These are phyloP conservation scores for Trifolium subterraneum DNA, from an alignment of 306 rosid species.

Conservation along the genomic window DNA sequence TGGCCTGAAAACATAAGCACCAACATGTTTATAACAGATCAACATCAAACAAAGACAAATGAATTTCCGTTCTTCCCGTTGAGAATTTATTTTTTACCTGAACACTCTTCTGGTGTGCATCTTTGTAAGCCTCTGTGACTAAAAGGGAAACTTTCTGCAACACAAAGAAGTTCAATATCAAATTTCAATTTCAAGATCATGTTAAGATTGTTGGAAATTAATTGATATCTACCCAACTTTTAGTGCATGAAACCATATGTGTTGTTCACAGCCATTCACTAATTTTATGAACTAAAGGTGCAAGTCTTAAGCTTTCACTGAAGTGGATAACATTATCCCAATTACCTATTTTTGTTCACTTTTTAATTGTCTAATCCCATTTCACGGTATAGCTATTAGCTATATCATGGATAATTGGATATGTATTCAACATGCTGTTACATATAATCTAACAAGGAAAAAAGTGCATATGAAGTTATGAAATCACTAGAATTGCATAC, in stretches of 20 bases:
- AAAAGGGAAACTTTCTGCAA: slow-evolving; percentile 78
- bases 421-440: neutral
- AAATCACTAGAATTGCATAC: slow-evolving; percentile 33
- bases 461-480: neutral
- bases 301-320: no score
- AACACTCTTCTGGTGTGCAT: slow-evolving; percentile 87
- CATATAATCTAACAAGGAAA: slow-evolving; percentile 9
- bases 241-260: neutral
- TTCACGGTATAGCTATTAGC: neutral
- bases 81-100: slow-evolving; percentile 49
- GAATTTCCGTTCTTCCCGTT: slow-evolving; percentile 22
- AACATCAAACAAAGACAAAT: slow-evolving; percentile 18
- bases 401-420: slow-evolving; percentile 7
- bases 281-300: no score
- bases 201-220: neutral
- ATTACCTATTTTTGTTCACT: slow-evolving; percentile 20
- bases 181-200: neutral
- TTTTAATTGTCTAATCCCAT: neutral
- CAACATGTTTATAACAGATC: slow-evolving; percentile 22
- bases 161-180: slow-evolving; percentile 13
- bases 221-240: slow-evolving; percentile 9
- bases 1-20: slow-evolving; percentile 52
- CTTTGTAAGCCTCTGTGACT: slow-evolving; percentile 83
- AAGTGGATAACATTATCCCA: no score
- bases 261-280: no score